Evolutionary conservation across 2,329 filamentous ascomycete genomes (phyloP), one percentile per base, ranked within the genome.

Genomic region (Byssochlamys sp.): DNA sequence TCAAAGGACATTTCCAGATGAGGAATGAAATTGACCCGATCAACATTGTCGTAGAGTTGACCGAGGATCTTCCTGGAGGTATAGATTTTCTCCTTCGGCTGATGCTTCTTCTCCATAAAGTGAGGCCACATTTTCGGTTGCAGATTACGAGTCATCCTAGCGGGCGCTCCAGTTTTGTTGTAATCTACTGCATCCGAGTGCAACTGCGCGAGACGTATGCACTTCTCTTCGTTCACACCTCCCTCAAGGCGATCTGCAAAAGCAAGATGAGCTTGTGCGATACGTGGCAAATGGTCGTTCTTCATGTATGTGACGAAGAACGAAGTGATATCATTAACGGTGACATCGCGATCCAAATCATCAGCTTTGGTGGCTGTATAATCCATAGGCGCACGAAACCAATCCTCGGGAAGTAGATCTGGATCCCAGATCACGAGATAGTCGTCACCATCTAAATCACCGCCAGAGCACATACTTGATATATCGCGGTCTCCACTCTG

Each of bases 241-340:
- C 78, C 68, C 0, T 73, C 65, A 3, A 81, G 74, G 7, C 64
- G 70, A 67, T 99, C 94, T 0, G 90, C 86, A 65, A 83, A 84
- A 1, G 86, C 91, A 19, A 95, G 76, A 72, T 99, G 94, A 0
- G 90, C 83, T 62, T 84, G 82, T 0, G 94, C 94, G 67, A 99
- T 96, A 2, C 80, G 79, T 0, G 85, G 84, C 1, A 99, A 80
- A 11, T 83, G 83, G 67, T 97, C 89, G 62, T 95, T 91, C 75
- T 95, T 94, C 83, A 97, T 91, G 66, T 95, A 96, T 2, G 83
- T 83, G 29, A 96, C 88, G 65, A 96, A 97, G 73, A 97, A 97
- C 0, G 85, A 81, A 28, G 84, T 86, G 52, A 97, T 82, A 59
- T 96, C 88, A 4, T 84, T 77, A 0, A 89, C 81, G 0, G 81